Evolutionary conservation across 1,139 yeast genomes (phyloP).

Genomic region (Yamadazyma sp.): DNA sequence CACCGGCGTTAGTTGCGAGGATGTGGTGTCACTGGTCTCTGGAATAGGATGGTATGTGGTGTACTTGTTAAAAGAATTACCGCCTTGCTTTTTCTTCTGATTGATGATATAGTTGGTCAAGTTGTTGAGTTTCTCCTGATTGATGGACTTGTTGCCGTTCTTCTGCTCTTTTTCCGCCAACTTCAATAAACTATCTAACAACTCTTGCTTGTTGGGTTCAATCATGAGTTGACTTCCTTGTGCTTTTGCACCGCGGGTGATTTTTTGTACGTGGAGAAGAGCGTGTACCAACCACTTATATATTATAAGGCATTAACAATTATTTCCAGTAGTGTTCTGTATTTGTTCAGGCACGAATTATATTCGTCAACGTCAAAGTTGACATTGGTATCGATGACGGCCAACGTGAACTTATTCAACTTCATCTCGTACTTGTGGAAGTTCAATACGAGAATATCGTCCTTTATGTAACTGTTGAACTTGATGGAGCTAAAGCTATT

Average conservation of each 20-base stretch:
- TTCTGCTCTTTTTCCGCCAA: slow-evolving; percentile 34
- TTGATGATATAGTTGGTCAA: slow-evolving; percentile 22
- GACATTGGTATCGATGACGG: slow-evolving; percentile 10
- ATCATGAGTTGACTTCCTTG: slow-evolving; percentile 9
- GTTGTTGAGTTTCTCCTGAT: slow-evolving; percentile 32
- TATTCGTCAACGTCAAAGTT: slow-evolving; percentile 8
- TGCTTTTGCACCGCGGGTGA: slow-evolving; percentile 7
- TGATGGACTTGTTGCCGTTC: slow-evolving; percentile 34
- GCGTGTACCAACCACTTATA: not conserved
- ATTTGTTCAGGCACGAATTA: slow-evolving; percentile 9
- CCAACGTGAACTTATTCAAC: slow-evolving; percentile 9
- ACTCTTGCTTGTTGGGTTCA: slow-evolving; percentile 21
- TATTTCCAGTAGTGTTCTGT: slow-evolving; percentile 11
- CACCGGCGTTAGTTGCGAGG: not conserved
- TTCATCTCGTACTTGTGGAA: slow-evolving; percentile 9
- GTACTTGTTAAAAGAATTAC: slow-evolving; percentile 2
- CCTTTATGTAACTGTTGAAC: slow-evolving; percentile 14
- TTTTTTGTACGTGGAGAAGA: slow-evolving; percentile 2
- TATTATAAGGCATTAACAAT: slow-evolving; percentile 3
- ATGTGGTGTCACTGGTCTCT: not conserved
- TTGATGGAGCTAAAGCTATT: slow-evolving; percentile 18
- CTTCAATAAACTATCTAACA: slow-evolving; percentile 26
- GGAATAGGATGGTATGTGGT: slow-evolving; percentile 17
- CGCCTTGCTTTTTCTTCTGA: slow-evolving; percentile 10
- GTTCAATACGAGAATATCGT: slow-evolving; percentile 9